phyloP scores from a whole-genome alignment of 371 early-diverging fungal species.

The Haplosporangium sp. region DNA sequence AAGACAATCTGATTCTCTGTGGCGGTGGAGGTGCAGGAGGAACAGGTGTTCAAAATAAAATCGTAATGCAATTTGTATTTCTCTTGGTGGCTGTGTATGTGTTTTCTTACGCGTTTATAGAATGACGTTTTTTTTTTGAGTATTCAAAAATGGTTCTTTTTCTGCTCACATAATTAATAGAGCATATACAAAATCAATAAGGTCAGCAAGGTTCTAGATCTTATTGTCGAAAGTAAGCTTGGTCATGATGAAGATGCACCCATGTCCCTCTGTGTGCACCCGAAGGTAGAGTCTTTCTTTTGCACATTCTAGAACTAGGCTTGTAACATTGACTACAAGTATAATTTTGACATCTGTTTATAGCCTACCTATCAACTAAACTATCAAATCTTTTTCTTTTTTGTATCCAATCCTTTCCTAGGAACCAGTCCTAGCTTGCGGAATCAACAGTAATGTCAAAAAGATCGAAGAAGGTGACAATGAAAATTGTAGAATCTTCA shows the following conservation, averaged over 20 bases:
- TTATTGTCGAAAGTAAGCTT: slow-evolving; percentile 63
- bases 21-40: slow-evolving; percentile 81
- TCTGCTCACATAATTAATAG: slow-evolving; percentile 43
- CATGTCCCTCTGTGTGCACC: slow-evolving; percentile 76
- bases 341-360: background rate
- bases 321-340: background rate
- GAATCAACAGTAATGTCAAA: slow-evolving; percentile 68
- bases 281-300: slow-evolving; percentile 56
- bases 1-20: slow-evolving; percentile 70
- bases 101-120: background rate
- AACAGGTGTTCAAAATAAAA: slow-evolving; percentile 77
- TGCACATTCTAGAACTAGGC: background rate
- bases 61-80: slow-evolving; percentile 58
- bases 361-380: slow-evolving; percentile 7
- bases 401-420: slow-evolving; percentile 20
- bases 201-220: slow-evolving; percentile 62
- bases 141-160: background rate
- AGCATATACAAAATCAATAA: slow-evolving; percentile 65
- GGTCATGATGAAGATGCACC: slow-evolving; percentile 77
- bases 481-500: slow-evolving; percentile 71
- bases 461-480: slow-evolving; percentile 68
- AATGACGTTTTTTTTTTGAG: background rate
- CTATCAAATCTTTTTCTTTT: background rate
- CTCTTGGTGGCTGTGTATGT: background rate
- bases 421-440: slow-evolving; percentile 62